Percentiles rank a stretch among this genome's conserved stretches.
Evolutionary conservation across 768 basidiomycete species (phyloP).

Genomic region (Leccinum subgranulosum): DNA sequence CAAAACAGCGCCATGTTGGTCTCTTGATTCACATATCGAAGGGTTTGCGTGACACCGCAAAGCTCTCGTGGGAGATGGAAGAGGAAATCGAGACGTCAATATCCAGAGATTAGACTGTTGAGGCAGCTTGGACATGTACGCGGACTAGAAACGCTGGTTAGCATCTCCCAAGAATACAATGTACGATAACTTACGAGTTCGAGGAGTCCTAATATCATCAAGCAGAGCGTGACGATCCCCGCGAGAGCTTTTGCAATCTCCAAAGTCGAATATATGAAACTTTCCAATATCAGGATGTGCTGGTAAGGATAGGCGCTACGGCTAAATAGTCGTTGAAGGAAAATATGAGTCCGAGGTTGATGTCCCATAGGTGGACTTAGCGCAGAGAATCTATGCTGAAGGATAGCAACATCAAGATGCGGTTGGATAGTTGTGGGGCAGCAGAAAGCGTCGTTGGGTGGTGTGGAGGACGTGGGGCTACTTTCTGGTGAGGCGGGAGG

Average conservation of each 20-base stretch:
- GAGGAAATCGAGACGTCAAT: constrained; percentile 6
- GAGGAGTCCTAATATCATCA: constrained; percentile 22
- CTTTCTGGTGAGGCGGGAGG: constrained; percentile 18
- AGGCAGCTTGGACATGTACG: constrained; percentile 5
- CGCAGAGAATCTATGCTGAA: constrained; percentile 10
- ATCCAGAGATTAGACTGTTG: constrained; percentile 3
- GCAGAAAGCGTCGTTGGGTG: constrained; percentile 9
- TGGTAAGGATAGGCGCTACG: not conserved
- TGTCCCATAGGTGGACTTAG: not conserved
- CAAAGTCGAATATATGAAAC: not conserved
- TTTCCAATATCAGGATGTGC: constrained; percentile 2
- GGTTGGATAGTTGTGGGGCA: constrained; percentile 1
- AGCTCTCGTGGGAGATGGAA: constrained; percentile 5
- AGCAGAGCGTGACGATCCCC: constrained; percentile 16
- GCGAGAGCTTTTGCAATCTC: constrained; percentile 16
- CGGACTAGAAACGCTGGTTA: constrained; percentile 16
- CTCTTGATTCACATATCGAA: constrained; percentile 6
- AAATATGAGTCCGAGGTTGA: not conserved
- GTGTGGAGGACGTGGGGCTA: constrained; percentile 15
- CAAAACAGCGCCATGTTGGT: constrained; percentile 19
- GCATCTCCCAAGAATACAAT: not conserved
- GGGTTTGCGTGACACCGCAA: constrained; percentile 3
- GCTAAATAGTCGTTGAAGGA: not conserved
- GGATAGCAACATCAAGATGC: constrained; percentile 9
- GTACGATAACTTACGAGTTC: constrained; percentile 17